These are phyloP conservation scores for Citrus hindsii DNA, from an alignment of 345 rosid species.

Conservation along the genomic window DNA sequence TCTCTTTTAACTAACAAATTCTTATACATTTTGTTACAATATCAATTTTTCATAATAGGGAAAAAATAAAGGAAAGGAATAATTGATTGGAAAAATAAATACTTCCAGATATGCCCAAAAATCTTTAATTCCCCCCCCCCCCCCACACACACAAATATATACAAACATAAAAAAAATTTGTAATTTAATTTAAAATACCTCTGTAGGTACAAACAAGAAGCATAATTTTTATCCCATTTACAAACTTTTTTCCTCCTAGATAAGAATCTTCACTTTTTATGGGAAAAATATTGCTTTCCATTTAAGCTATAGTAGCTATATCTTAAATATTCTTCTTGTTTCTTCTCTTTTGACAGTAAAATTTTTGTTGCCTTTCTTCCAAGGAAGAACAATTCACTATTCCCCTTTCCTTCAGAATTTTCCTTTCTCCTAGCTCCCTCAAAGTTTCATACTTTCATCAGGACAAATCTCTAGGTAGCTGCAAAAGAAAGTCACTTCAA, in stretches of 20 bases:
- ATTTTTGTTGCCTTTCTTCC: constrained; percentile 20
- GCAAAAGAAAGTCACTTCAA: constrained; percentile 9
- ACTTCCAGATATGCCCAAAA: too few species aligned
- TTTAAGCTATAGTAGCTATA: constrained; percentile 25
- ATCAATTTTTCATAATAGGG: too few species aligned
- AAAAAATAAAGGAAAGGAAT: too few species aligned
- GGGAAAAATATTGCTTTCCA: constrained; percentile 29
- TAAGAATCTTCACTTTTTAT: constrained; percentile 25
- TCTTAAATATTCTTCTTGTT: constrained; percentile 26
- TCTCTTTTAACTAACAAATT: too few species aligned
- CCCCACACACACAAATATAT: neutral
- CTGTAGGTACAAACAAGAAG: constrained; percentile 13
- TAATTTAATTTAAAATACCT: too few species aligned
- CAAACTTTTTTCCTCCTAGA: constrained; percentile 1
- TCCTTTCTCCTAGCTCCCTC: neutral
- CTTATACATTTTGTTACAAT: too few species aligned
- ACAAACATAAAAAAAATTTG: neutral
- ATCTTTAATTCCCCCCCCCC: too few species aligned
- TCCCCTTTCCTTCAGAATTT: constrained; percentile 16
- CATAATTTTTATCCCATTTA: constrained; percentile 11
- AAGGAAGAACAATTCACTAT: constrained; percentile 26
- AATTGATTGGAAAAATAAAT: too few species aligned
- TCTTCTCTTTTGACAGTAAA: constrained; percentile 19
- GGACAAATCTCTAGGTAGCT: neutral
- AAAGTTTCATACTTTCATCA: too few species aligned